Base-by-base conservation (phyloP, 148 eudicot genomes). In the Nepenthes mirabilis region DNA sequence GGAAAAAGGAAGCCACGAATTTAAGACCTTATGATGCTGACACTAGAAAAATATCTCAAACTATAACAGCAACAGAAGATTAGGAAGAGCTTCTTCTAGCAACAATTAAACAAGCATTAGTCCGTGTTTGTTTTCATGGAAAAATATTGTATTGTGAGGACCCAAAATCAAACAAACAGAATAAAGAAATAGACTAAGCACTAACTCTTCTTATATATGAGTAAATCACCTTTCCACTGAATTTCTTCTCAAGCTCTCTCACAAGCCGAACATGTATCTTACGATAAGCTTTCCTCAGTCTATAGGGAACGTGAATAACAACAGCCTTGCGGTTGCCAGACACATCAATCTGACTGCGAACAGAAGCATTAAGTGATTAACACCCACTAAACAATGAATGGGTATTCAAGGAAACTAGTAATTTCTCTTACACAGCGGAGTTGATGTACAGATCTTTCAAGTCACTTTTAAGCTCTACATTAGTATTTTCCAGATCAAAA, bases 191-290 rank as follows among this genome's bases (percentile, higher is more conserved):
- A 40, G 8, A 40, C 8, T 4, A 40, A 40, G 4, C 45, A 40
- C 45, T 40, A 4, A 4, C 45, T 8, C 8, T 8, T 40, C 45
- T 8, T 3, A 40, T 40, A 40, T 8, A 40, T 11, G n/a, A 32
- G n/a, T 13, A 8, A 55, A 9, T 13, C 74, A 89, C 97, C 97
- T 86, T 89, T 56, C 96, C 93, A 57, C 96, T 88, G 80, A 88
- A 88, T 78, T 88, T 85, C 77, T 88, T 88, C 75, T 88, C 96
- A n/a, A 88, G 96, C 66, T 88, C 96, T 37, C 96, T 83, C 14
- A 83, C 87, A 60, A 88, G 80, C 77, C 74, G 70, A 11, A 65
- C 69, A 48, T 88, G 91, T 59, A 88, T 79, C 78, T 88, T 88
- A 58, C 89, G 91, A 74, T 81, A 88, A 49, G 83, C 72, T 53